Evolutionary conservation across 1,284 basidiomycete species (phyloP).

Genomic region (Earliella scabrosa): DNA sequence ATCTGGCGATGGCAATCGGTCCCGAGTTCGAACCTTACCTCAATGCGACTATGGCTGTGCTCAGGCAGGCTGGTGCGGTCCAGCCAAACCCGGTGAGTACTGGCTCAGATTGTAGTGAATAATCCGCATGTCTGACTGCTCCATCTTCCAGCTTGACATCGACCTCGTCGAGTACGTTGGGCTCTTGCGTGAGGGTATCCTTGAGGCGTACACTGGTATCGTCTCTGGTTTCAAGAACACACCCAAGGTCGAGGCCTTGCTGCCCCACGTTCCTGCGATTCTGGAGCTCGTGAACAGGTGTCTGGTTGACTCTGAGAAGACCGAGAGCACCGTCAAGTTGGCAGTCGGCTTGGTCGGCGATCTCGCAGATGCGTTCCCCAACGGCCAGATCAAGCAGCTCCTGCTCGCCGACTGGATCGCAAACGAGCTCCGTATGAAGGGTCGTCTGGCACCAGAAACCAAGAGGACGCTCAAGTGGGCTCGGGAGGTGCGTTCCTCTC

Average conservation of each 20-base stretch:
- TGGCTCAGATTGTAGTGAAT: not conserved
- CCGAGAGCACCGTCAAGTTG: conserved; percentile 75
- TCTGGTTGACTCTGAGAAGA: conserved; percentile 83
- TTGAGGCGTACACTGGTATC: conserved; percentile 97
- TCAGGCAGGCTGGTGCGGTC: conserved; percentile 89
- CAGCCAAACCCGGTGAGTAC: conserved; percentile 82
- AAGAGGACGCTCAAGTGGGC: conserved; percentile 86
- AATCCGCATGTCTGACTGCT: not conserved
- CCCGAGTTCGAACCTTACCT: conserved; percentile 89
- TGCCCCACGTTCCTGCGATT: conserved; percentile 79
- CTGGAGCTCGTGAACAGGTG: conserved; percentile 85
- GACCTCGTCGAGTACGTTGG: conserved; percentile 94
- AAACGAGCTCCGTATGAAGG: conserved; percentile 74
- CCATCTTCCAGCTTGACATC: conserved; percentile 68
- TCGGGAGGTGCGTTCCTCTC: conserved; percentile 67
- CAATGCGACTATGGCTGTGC: conserved; percentile 88
- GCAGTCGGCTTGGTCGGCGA: conserved; percentile 76
- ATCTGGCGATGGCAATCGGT: conserved; percentile 94
- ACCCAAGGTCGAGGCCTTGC: conserved; percentile 69
- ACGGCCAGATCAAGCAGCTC: conserved; percentile 80
- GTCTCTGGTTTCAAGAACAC: conserved; percentile 89
- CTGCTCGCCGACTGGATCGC: conserved; percentile 86
- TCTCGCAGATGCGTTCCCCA: conserved; percentile 85
- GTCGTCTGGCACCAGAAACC: conserved; percentile 67
- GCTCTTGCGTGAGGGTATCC: conserved; percentile 90